A percentile compares a stretch with the other conserved stretches of the same genome.
phyloP scores from a whole-genome alignment of 2,329 filamentous ascomycete species.

The Acarospora socialis region DNA sequence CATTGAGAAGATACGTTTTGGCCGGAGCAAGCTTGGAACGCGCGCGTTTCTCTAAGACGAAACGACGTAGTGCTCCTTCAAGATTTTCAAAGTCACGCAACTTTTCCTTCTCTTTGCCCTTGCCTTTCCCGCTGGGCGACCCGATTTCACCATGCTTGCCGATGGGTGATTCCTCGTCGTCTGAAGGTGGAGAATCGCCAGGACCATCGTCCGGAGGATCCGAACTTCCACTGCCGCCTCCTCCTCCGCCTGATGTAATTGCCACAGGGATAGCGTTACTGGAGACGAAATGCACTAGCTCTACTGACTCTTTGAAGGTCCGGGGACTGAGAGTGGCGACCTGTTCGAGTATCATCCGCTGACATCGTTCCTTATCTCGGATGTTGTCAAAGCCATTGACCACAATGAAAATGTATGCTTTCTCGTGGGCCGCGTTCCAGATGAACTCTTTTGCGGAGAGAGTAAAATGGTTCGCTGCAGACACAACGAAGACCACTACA shows the following conservation, averaged over 20 bases:
- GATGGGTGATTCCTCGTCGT: slow-evolving; percentile 39
- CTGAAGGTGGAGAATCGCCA: slow-evolving; percentile 26
- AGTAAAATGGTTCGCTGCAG: slow-evolving; percentile 94
- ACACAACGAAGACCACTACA: slow-evolving; percentile 96
- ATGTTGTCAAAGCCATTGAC: slow-evolving; percentile 96
- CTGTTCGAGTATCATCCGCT: slow-evolving; percentile 87
- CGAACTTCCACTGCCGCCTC: slow-evolving; percentile 34
- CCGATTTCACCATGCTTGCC: slow-evolving; percentile 37
- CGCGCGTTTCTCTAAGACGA: slow-evolving; percentile 90
- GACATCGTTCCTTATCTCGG: slow-evolving; percentile 75
- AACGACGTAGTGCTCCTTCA: slow-evolving; percentile 76
- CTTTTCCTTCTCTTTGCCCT: slow-evolving; percentile 80
- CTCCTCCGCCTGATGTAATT: slow-evolving; percentile 41
- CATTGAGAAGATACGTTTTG: slow-evolving; percentile 87
- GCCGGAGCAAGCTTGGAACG: slow-evolving; percentile 91
- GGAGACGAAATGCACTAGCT: slow-evolving; percentile 94
- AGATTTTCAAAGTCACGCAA: slow-evolving; percentile 78
- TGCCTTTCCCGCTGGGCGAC: slow-evolving; percentile 44
- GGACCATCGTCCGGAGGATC: slow-evolving; percentile 18
- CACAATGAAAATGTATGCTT: slow-evolving; percentile 97
- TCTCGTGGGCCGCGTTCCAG: slow-evolving; percentile 85
- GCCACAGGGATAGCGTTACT: slow-evolving; percentile 82
- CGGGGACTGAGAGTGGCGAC: slow-evolving; percentile 75
- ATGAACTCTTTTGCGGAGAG: slow-evolving; percentile 97
- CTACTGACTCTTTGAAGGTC: slow-evolving; percentile 81